Conservation (phyloP, 345 rosid genomes). For the Pistacia vera region DNA sequence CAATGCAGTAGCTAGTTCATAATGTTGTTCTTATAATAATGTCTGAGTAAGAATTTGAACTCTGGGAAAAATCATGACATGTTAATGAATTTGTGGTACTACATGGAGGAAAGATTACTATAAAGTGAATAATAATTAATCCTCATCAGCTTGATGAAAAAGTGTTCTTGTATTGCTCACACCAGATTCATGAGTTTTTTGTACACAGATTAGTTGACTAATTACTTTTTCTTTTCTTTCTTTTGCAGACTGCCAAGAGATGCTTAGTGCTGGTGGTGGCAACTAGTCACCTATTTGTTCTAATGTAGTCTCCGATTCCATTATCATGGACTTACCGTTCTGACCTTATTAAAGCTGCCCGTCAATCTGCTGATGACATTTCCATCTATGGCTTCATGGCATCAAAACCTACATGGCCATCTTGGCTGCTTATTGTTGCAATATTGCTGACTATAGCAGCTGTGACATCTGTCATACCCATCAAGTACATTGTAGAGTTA, state of each 20-base stretch:
- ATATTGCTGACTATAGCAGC: constrained; percentile 87
- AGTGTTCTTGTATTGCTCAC: background rate
- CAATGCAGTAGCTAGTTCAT: background rate
- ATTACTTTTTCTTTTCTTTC: constrained; percentile 6
- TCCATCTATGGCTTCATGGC: constrained; percentile 93
- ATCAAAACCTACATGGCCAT: constrained; percentile 98
- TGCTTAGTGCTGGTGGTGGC: constrained; percentile 87
- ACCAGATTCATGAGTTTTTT: background rate
- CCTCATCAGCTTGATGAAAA: background rate
- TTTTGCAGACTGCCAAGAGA: constrained; percentile 89
- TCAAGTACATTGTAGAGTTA: constrained; percentile 83
- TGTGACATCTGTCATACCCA: constrained; percentile 84
- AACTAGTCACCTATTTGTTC: constrained; percentile 79
- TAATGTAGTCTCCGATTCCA: constrained; percentile 96
- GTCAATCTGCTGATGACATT: constrained; percentile 91
- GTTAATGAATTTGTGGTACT: constrained; percentile 8
- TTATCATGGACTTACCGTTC: constrained; percentile 83
- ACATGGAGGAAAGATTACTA: background rate
- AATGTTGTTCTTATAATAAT: background rate
- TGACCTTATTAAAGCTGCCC: constrained; percentile 83
- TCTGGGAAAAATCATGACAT: background rate
- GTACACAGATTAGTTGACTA: background rate
- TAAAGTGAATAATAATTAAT: background rate
- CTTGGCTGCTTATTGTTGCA: constrained; percentile 89
- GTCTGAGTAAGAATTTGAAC: background rate